phyloP scores from a whole-genome alignment of 805 yeast genomes.

The Saturnispora gosingensis region DNA sequence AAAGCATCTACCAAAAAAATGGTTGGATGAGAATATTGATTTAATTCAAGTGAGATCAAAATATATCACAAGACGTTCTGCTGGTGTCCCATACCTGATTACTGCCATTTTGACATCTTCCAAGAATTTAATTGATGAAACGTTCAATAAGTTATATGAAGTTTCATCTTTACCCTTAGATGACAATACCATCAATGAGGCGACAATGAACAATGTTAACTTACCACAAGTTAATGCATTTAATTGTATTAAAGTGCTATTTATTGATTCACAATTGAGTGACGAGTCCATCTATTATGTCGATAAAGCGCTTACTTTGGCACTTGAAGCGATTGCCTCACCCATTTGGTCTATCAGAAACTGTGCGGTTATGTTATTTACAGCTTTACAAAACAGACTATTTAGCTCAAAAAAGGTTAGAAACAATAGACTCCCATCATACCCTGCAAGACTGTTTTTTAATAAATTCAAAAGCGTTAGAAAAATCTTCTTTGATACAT shows the following conservation, averaged over 20 bases:
- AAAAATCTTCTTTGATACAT: conserved; percentile 36
- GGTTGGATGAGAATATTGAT: conserved; percentile 52
- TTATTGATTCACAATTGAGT: conserved; percentile 62
- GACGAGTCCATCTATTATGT: conserved; percentile 41
- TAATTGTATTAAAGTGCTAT: conserved; percentile 69
- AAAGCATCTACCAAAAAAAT: conserved; percentile 33
- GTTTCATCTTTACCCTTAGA: conserved; percentile 47
- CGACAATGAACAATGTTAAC: conserved; percentile 41
- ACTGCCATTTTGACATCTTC: conserved; percentile 60
- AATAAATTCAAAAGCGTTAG: conserved; percentile 48
- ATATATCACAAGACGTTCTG: conserved; percentile 79
- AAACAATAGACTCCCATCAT: conserved; percentile 21
- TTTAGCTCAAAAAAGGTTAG: conserved; percentile 51
- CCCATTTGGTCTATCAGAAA: conserved; percentile 80
- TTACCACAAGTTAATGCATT: conserved; percentile 92
- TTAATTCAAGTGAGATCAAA: conserved; percentile 43
- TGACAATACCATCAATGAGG: conserved; percentile 18
- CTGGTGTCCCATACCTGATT: conserved; percentile 78
- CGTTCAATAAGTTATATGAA: conserved; percentile 42
- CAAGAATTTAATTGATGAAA: conserved; percentile 34
- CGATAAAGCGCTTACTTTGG: conserved; percentile 48
- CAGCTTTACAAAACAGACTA: conserved; percentile 69
- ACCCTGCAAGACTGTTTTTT: conserved; percentile 55
- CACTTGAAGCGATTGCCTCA: conserved; percentile 56
- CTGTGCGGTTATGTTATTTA: conserved; percentile 88